A percentile compares a stretch with the other conserved stretches of the same genome.
Evolutionary conservation across 257 asterid species (phyloP).

Genomic region (Solanum peruvianum): DNA sequence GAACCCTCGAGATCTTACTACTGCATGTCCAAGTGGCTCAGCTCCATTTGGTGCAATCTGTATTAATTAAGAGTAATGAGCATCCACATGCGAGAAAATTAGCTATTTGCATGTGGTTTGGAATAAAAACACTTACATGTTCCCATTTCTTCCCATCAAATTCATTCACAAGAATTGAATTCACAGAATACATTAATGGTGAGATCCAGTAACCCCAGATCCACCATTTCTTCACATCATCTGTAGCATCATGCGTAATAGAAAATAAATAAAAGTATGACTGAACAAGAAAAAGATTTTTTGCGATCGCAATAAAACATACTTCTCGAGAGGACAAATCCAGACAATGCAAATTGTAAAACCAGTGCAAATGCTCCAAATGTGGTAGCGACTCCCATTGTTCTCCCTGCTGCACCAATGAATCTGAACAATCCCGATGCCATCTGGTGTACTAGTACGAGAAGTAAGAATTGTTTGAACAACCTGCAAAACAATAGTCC

Average conservation of each 20-base stretch:
- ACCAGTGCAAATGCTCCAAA: conserved; percentile 44
- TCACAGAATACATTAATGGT: conserved; percentile 56
- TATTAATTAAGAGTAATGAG: not conserved
- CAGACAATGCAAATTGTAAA: conserved; percentile 43
- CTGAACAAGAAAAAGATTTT: not conserved
- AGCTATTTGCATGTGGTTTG: not conserved
- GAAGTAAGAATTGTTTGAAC: conserved; percentile 41
- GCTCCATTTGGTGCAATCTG: conserved; percentile 2
- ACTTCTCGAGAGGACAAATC: conserved; percentile 60
- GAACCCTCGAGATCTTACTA: conserved; percentile 19
- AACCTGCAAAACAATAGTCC: conserved; percentile 24
- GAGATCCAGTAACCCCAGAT: conserved; percentile 70
- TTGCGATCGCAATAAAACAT: not conserved
- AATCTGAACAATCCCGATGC: conserved; percentile 45
- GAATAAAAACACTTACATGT: conserved; percentile 10
- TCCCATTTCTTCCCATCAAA: conserved; percentile 57
- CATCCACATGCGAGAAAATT: not conserved
- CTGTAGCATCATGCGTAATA: conserved; percentile 12
- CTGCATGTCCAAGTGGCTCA: conserved; percentile 12
- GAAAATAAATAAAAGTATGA: not conserved
- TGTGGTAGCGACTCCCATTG: conserved; percentile 53
- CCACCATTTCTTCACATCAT: conserved; percentile 62
- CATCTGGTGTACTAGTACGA: conserved; percentile 27
- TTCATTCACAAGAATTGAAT: conserved; percentile 51
- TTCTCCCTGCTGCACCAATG: conserved; percentile 43